Evolutionary conservation across 2,329 filamentous ascomycete genomes (phyloP).

Genomic region (Parasarocladium wereldwijsianum): DNA sequence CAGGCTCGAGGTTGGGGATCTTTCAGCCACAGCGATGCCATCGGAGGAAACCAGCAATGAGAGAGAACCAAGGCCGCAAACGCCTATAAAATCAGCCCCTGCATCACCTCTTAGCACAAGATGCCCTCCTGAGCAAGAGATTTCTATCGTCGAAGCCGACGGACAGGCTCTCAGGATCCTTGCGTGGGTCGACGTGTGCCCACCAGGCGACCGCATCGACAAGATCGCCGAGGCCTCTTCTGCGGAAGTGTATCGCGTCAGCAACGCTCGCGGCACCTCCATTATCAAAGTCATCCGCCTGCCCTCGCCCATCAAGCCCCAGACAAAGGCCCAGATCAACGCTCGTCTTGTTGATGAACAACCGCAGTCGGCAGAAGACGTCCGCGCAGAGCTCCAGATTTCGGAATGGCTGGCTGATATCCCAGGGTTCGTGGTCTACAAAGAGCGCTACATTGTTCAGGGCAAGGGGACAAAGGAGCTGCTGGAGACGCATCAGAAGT

Average conservation of each 20-base stretch:
- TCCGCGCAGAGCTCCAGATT: conserved; percentile 45
- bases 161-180: conserved; percentile 25
- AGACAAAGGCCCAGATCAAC: conserved; percentile 40
- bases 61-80: background rate
- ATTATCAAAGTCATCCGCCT: conserved; percentile 52
- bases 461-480: conserved; percentile 38
- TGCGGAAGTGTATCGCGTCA: conserved; percentile 50
- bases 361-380: conserved; percentile 36
- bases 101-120: background rate
- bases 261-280: conserved; percentile 42
- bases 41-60: background rate
- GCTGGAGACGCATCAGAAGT: conserved; percentile 44
- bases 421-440: conserved; percentile 51
- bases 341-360: conserved; percentile 43
- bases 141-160: conserved; percentile 1
- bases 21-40: too few relatives aligned
- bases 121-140: background rate
- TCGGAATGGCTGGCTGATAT: conserved; percentile 50
- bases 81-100: background rate
- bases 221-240: conserved; percentile 56
- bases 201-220: conserved; percentile 33
- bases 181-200: conserved; percentile 43
- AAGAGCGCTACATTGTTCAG: conserved; percentile 45
- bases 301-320: conserved; percentile 39
- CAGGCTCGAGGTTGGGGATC: too few relatives aligned